Evolutionary conservation across 768 basidiomycete genomes (phyloP), one percentile per base, ranked within the genome.

Genomic region (Goffeauzyma gilvescens): DNA sequence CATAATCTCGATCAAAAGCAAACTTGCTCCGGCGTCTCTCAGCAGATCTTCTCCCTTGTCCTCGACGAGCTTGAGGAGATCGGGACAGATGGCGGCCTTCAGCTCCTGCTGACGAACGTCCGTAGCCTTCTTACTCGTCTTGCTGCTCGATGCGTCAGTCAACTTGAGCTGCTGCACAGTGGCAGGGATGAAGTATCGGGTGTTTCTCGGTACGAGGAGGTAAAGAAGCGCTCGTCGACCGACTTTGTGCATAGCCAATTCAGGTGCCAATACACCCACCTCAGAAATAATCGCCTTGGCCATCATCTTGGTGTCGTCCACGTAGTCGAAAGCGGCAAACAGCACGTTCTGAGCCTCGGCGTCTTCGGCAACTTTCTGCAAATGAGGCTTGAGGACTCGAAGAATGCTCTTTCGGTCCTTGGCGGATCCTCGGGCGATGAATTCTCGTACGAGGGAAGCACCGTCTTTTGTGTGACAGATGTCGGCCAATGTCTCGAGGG

Each of bases 401-500:
- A 90, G 68, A 39, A 89, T 83, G 49, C 79, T 77, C 71, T 93
- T 95, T 42, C 87, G 74, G 60, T 93, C 86, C 79, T 93, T 95
- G 4, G 87, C 84, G 10, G 72, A 74, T 4, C 84, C 84, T 32
- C 72, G 70, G 0, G 78, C 82, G 27, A 90, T 70, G 60, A 93
- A 81, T 49, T 86, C 78, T 32, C 87, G 75, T 3, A 81, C 85
- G 21, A 73, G 76, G 17, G 81, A 75, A 45, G 83, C 82, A 15
- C 87, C 87, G 52, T 90, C 82, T 56, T 75, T 84, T 13, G 87
- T 95, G 55, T 95, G 87, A 0, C 87, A 83, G 72, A 90, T 81
- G 57, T 93, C 87, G 0, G 86, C 78, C 6, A 90, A 67, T 15
- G 79, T 71, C 31, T 90, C 86, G 49, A 83, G 76, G 52, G 80